Evolutionary conservation across 2,329 filamentous ascomycete genomes (phyloP), one percentile per base, ranked within the genome.

Genomic region (Niveomyces coronatus): DNA sequence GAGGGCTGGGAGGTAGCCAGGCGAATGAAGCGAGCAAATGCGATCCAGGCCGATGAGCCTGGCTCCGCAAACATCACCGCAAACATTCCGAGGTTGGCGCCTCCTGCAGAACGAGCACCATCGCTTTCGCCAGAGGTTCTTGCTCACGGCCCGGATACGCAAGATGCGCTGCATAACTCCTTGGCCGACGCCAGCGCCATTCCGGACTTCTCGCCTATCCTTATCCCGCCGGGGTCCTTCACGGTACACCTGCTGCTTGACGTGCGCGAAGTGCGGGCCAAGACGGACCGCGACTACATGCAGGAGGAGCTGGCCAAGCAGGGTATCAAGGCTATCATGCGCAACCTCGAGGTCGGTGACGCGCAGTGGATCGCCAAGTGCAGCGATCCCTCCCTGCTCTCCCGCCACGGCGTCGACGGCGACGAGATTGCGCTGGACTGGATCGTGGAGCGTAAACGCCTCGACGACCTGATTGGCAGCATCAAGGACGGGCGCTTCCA

Each of bases 401-500:
- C 66, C 2, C 64, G 63, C 4, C 62, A 72, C 35, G 79, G 79
- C 10, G 63, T 65, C 2, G 74, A 80, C 50, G 76, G 79, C 13
- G 71, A 76, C 42, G 83, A 88, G 54, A 60, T 89, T 10, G 75
- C 86, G 32, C 65, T 91, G 4, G 84, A 89, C 55, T 85, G 79
- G 68, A 84, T 91, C 31, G 72, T 87, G 2, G 85, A 91, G 59
- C 71, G 85, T 44, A 91, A 91, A 54, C 70, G 85, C 8, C 69
- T 88, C 0, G 84, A 89, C 51, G 85, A 91, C 54, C 62, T 91
- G 32, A 70, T 89, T n/a, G 65, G 71, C 35, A 87, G 82, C 44
- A 85, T 91, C 60, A 86, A 83, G 55, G 85, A 89, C 45, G 82
- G 83, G 1, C 76, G 85, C 3, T 89, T 87, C 49, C 80, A 82